A percentile compares a stretch with the other conserved stretches of the same genome.
Conservation (phyloP, 2,329 filamentous ascomycete genomes). For the Colletotrichum sp. region DNA sequence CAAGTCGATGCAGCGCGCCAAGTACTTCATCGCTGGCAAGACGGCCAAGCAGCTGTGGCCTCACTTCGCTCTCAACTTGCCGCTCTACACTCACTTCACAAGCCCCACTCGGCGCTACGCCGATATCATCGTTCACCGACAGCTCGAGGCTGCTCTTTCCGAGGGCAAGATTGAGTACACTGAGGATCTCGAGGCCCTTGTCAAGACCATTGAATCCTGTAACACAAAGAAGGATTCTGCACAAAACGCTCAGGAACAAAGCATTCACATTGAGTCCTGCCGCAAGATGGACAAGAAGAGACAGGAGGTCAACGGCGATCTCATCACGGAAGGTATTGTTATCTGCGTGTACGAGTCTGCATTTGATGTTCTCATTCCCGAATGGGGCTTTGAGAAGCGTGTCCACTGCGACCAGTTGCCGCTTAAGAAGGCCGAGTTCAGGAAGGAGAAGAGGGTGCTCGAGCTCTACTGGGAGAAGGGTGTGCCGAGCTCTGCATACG, state of each 20-base stretch:
- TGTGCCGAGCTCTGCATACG: conserved; percentile 91
- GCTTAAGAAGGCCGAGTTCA: conserved; percentile 98
- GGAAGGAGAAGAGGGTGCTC: conserved; percentile 92
- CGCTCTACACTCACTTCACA: conserved; percentile 96
- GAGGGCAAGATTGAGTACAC: conserved; percentile 82
- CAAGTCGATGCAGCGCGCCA: conserved; percentile 95
- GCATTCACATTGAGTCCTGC: conserved; percentile 97
- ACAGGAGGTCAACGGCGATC: conserved; percentile 84
- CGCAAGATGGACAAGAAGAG: conserved; percentile 93
- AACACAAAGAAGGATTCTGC: conserved; percentile 99
- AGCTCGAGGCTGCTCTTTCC: conserved; percentile 86
- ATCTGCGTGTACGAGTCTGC: conserved; percentile 98
- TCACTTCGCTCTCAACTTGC: conserved; percentile 92
- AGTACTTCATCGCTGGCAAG: conserved; percentile 90
- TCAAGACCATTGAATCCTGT: conserved; percentile 92
- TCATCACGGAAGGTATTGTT: conserved; percentile 95
- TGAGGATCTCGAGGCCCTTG: conserved; percentile 86
- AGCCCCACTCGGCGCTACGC: conserved; percentile 94
- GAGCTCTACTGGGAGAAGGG: conserved; percentile 99
- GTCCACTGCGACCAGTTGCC: conserved; percentile 98
- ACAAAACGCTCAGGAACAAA: conserved; percentile 97
- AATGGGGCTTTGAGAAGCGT: conserved; percentile 99
- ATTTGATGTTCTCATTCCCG: conserved; percentile 96
- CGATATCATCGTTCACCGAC: conserved; percentile 93
- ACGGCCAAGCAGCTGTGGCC: conserved; percentile 77